Evolutionary conservation across 805 yeast species (phyloP).

Genomic region (Schwanniomyces polymorphus): DNA sequence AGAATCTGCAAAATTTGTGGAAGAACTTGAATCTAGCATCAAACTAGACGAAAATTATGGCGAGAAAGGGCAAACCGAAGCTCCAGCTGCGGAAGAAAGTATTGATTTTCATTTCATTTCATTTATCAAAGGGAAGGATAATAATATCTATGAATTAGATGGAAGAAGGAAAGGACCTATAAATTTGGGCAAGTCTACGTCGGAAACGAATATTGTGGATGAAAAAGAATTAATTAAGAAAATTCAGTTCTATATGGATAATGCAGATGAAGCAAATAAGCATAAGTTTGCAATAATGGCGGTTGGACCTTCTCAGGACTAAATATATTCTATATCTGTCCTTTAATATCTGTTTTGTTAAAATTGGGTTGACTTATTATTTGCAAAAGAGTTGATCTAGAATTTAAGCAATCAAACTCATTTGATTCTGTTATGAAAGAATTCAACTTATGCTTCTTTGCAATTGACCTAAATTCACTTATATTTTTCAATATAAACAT

Average conservation of each 20-base stretch:
- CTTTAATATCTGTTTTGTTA: conserved; percentile 82
- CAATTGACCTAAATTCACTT: conserved; percentile 36
- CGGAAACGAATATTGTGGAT: conserved; percentile 49
- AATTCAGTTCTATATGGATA: conserved; percentile 65
- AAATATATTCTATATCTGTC: conserved; percentile 55
- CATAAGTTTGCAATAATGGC: conserved; percentile 78
- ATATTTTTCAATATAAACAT: conserved; percentile 42
- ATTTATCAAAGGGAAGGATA: conserved; percentile 56
- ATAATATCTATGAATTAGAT: conserved; percentile 77
- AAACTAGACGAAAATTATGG: conserved; percentile 47
- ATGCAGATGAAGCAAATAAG: conserved; percentile 58
- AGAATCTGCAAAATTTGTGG: conserved; percentile 45
- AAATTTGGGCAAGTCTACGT: conserved; percentile 49
- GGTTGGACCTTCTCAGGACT: conserved; percentile 57
- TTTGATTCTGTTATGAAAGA: conserved; percentile 17
- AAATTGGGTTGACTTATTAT: conserved; percentile 37
- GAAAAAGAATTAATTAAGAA: conserved; percentile 51
- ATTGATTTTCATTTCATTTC: conserved; percentile 75
- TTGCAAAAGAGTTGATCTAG: conserved; percentile 36
- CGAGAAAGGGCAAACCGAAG: conserved; percentile 62
- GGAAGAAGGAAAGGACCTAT: conserved; percentile 83
- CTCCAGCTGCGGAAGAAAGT: conserved; percentile 56
- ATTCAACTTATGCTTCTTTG: conserved; percentile 39
- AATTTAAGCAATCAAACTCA: conserved; percentile 30
- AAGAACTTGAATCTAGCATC: conserved; percentile 41